A percentile compares a stretch with the other conserved stretches of the same genome.
phyloP scores from a whole-genome alignment of 768 basidiomycete genomes.

The Russula sp. region DNA sequence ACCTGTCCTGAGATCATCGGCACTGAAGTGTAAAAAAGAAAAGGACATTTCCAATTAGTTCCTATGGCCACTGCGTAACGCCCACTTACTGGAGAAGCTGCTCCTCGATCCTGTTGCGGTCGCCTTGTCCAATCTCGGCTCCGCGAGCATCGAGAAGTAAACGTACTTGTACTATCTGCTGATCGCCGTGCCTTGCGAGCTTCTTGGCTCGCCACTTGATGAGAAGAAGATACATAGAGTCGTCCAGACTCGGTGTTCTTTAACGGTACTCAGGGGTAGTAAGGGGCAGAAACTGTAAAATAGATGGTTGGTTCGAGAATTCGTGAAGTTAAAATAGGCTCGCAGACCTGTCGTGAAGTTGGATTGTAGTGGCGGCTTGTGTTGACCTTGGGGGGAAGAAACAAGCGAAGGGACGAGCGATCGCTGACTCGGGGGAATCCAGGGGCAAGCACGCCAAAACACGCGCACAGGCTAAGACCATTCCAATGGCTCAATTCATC shows the following conservation, averaged over 20 bases:
- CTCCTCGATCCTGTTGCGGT: not conserved
- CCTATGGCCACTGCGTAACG: not conserved
- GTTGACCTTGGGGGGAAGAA: not conserved
- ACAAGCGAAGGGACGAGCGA: not conserved
- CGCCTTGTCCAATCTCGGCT: not conserved
- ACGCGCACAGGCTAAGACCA: too few species aligned
- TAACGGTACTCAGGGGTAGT: not conserved
- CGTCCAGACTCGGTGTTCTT: too few species aligned
- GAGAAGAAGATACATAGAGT: not conserved
- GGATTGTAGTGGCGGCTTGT: not conserved
- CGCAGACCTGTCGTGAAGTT: not conserved
- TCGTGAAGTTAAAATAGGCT: not conserved
- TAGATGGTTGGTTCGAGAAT: too few species aligned
- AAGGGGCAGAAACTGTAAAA: too few species aligned
- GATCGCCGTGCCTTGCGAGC: not conserved
- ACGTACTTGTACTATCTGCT: not conserved
- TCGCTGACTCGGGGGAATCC: too few species aligned
- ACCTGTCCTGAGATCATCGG: not conserved
- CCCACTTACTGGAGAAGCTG: conserved; percentile 5
- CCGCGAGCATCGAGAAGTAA: not conserved
- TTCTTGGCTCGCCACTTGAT: not conserved
- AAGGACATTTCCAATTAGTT: not conserved
- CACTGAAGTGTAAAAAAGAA: not conserved
- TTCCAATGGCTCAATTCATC: not conserved
- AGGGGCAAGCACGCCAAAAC: not conserved